Evolutionary conservation across 306 rosid species (phyloP).

Genomic region (Elaeagnus macrophylla): DNA sequence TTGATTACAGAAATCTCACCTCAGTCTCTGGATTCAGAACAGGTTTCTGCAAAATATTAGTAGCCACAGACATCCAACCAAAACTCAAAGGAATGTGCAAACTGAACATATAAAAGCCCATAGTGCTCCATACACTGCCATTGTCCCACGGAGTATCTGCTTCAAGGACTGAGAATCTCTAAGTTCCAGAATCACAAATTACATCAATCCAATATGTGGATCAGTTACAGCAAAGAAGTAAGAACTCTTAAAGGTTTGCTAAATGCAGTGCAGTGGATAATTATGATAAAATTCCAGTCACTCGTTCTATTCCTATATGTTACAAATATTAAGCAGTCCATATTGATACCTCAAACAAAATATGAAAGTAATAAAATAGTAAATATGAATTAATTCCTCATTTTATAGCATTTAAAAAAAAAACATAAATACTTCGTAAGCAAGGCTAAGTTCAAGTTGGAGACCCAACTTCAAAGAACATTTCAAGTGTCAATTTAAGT

Average conservation of each 20-base stretch:
- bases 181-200: constrained; percentile 7
- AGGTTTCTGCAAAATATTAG: constrained; percentile 35
- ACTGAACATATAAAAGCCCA: constrained; percentile 57
- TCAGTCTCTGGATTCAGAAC: constrained; percentile 56
- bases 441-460: not conserved
- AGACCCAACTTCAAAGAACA: not conserved
- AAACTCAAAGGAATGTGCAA: constrained; percentile 88
- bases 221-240: not conserved
- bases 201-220: not conserved
- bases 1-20: constrained; percentile 28
- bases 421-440: too few species aligned
- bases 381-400: not conserved
- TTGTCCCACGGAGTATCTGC: constrained; percentile 52
- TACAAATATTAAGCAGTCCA: not conserved
- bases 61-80: constrained; percentile 58
- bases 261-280: not conserved
- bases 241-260: too few species aligned
- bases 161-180: constrained; percentile 58
- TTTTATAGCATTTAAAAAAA: not conserved
- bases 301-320: not conserved
- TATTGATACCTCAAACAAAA: not conserved
- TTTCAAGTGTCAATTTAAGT: not conserved
- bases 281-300: not conserved
- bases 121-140: constrained; percentile 48
- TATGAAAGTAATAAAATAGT: too few species aligned